Evolutionary conservation across 176 grass and related monocot genomes (phyloP).

Genomic region (Aechmea fasciata): DNA sequence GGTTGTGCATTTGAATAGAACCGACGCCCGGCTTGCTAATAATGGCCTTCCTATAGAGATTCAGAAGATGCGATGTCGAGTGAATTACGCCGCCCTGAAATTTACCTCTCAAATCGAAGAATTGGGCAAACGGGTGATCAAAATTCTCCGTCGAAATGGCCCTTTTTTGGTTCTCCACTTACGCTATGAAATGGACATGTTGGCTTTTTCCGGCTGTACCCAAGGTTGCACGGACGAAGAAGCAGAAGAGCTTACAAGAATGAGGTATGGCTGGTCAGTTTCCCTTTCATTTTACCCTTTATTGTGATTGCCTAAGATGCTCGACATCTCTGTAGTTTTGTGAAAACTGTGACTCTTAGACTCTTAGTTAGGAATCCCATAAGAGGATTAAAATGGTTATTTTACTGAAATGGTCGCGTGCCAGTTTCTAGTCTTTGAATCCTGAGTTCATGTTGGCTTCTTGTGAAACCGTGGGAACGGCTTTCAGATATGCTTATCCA

Average conservation of each 20-base stretch:
- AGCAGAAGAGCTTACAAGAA: conserved; percentile 65
- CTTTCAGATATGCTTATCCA: conserved; percentile 79
- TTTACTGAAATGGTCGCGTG: not conserved
- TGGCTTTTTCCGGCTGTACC: conserved; percentile 93
- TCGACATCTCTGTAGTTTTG: too few relatives aligned
- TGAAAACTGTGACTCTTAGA: too few relatives aligned
- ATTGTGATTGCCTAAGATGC: too few relatives aligned
- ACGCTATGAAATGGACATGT: conserved; percentile 98
- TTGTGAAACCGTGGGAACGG: conserved; percentile 16
- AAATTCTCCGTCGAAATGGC: conserved; percentile 63
- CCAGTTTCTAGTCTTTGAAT: not conserved
- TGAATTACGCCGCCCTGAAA: conserved; percentile 67
- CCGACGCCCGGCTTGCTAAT: conserved; percentile 85
- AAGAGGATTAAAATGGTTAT: too few relatives aligned
- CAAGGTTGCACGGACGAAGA: conserved; percentile 85
- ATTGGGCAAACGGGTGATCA: conserved; percentile 61
- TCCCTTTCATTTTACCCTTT: not conserved
- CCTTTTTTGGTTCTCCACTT: conserved; percentile 94
- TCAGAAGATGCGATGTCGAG: conserved; percentile 76
- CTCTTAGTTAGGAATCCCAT: too few relatives aligned
- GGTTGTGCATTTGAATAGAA: conserved; percentile 79
- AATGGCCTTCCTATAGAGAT: conserved; percentile 73
- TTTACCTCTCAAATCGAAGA: conserved; percentile 90
- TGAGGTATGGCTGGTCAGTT: conserved; percentile 44
- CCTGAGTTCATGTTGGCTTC: not conserved